Evolutionary conservation across 2,329 filamentous ascomycete genomes (phyloP), one percentile per base, ranked within the genome.

Genomic region (Penicillium fuscoglaucum): DNA sequence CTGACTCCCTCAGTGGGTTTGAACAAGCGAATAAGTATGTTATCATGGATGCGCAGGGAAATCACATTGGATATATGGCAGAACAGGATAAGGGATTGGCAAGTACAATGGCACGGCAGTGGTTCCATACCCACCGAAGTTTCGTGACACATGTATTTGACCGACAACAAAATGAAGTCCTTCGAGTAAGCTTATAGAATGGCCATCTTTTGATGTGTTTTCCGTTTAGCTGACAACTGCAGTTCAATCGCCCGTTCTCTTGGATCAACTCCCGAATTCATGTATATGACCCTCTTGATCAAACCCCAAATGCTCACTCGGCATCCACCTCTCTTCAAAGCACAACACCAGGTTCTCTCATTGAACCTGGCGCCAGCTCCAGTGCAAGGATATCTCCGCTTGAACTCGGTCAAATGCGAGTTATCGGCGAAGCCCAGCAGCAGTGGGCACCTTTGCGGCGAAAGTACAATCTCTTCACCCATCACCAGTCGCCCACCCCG

Each of bases 141-240:
- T 88, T 88, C 61, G 86, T 84, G 15, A 85, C 85, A 6, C 84
- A 87, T 71, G 84, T 88, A 2, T 88, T 88, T 70, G 85, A 88
- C 65, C 76, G 76, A 52, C 74, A 85, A 41, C 82, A 85, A 66
- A 81, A 80, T 63, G 86, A 88, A 69, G 81, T 88, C 8, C 70
- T 88, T 52, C 73, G 82, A 72, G 76, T 80, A 74, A 59, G 71
- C 63, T 17, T 31, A 19, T 19, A 13, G 13, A 39, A 29, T 12
- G 37, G 17, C 19, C 41, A 31, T 45, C 21, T 13, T 37, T 9
- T 8, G 10, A 7, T 39, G 2, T 31, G 10, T 15, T 50, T 24
- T 37, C 9, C 3, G 12, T 13, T 56, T 58, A 35, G 35, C 61
- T 70, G 24, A 68, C 37, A 2, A 2, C 41, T 19, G 24, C 41